A percentile compares a stretch with the other conserved stretches of the same genome.
phyloP scores from a whole-genome alignment of 2,329 filamentous ascomycete genomes.

The Colletotrichum cordylinicola region DNA sequence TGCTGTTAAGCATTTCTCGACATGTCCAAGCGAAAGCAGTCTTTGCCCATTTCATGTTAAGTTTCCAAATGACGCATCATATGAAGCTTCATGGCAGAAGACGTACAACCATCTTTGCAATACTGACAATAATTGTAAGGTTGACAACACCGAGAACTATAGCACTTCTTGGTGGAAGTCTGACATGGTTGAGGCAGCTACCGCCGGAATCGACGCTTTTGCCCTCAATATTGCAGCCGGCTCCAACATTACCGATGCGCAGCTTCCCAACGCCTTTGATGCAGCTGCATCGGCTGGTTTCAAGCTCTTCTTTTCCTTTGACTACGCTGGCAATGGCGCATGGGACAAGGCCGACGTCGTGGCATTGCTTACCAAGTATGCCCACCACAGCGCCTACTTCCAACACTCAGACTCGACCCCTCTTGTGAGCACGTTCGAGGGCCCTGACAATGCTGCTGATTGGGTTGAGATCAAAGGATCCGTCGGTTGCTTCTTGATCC shows the following conservation, averaged over 20 bases:
- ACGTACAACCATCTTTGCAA: fast-evolving
- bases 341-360: neutral
- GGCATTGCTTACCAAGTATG: neutral
- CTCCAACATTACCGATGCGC: neutral
- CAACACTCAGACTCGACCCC: neutral
- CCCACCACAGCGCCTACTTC: neutral
- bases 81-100: fast-evolving
- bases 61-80: fast-evolving
- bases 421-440: neutral
- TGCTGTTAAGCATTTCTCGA: neutral
- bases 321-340: neutral
- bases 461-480: neutral
- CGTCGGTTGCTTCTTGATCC: neutral
- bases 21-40: neutral
- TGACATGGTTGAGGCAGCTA: neutral
- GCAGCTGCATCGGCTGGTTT: neutral
- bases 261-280: neutral
- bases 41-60: neutral
- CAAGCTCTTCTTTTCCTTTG: neutral
- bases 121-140: neutral
- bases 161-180: neutral
- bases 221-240: neutral
- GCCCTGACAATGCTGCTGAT: neutral
- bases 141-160: neutral
- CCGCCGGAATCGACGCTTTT: neutral